Base-by-base conservation (phyloP, 2,329 filamentous ascomycete species). In the Fusarium pseudocircinatum region DNA sequence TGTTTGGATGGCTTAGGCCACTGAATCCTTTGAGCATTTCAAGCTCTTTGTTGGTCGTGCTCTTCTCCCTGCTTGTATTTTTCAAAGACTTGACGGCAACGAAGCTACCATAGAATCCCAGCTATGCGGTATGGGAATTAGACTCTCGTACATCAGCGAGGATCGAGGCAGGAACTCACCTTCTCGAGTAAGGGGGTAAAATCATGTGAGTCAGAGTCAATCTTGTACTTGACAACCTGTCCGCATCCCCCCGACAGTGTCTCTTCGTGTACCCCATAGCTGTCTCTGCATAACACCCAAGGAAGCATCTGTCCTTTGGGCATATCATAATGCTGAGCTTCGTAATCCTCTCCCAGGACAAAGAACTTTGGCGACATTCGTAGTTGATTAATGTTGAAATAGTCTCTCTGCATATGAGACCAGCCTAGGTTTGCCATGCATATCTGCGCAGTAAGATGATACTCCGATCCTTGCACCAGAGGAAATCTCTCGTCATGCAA, bases 1-100 rank as follows among this genome's bases (percentile, higher is more conserved):
- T 52, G 4, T 52, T 36, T 0, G 49, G 49, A 1, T 52, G 30
- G 2, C 13, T 22, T 0, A 52, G 30, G 6, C n/a, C 49, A 1
- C 49, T 36, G 13, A 52, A 52, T 14, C n/a, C n/a, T 15, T 52
- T 36, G 13, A 52, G 49, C 49, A 52, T 36, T 36, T 26, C 9
- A 18, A 52, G 20, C 30, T 52, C 49, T 36, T 36, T 52, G 4
- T 20, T 52, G 6, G 30, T 10, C 3, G 6, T 15, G 30, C 4
- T 4, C 11, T 20, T 36, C 6, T 15, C n/a, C 1, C 3, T 11
- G 2, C 2, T 14, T 15, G 13, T 12, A 1, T 8, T 14, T 52
- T 52, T 52, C 30, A 26, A 52, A 52, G 49, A 52, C 7, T 52
- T 52, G n/a, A 36, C 30, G 9, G 30, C 49, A 6, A 52, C 18